Base-by-base conservation (phyloP, 2,329 filamentous ascomycete genomes). In the Botryosphaeria agaves region DNA sequence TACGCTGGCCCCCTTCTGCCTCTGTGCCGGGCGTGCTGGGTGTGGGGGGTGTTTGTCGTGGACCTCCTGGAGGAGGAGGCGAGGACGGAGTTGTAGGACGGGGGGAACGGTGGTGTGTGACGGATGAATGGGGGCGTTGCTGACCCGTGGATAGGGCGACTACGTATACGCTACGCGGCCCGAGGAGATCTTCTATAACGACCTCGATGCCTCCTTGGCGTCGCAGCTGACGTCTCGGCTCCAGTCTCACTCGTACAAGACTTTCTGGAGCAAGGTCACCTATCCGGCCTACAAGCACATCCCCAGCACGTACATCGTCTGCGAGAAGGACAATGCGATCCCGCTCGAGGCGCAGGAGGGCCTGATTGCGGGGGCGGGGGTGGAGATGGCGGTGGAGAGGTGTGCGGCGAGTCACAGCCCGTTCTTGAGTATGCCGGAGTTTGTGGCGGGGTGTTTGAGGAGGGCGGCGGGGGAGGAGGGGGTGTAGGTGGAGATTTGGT, bases 231-330 rank as follows among this genome's bases (percentile, higher is more conserved):
- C 41, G 14, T 33, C 34, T 5, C 30, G 33, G 12, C 28, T 55
- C 12, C 42, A 46, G 12, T 31, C 39, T 11, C 51, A 53, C 26
- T 41, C 47, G 6, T 45, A 44, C 31, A 38, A 30, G 1, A 39
- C 37, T 1, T 41, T 51, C 25, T 14, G 32, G 9, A 19, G 18
- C 20, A 36, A 35, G 31, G 30, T 29, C 14, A 49, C 42, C 0
- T 49, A 51, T 20, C 48, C 48, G 11, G 53, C 51, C 1, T 61
- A 49, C 44, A 53, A 45, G 31, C 37, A 52, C 26, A 48, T 61
- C 15, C 49, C 54, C 2, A 47, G 41, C 17, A 56, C 53, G 8
- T 60, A 57, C 36, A 36, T 61, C 7, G 30, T 56, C n/a, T 60
- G 55, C 35, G 45, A 49, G 33, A 34, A 44, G 11, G 57, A 61